Evolutionary conservation across 371 early-diverging fungal species (phyloP).

Genomic region (Lichtheimia hyalospora): DNA sequence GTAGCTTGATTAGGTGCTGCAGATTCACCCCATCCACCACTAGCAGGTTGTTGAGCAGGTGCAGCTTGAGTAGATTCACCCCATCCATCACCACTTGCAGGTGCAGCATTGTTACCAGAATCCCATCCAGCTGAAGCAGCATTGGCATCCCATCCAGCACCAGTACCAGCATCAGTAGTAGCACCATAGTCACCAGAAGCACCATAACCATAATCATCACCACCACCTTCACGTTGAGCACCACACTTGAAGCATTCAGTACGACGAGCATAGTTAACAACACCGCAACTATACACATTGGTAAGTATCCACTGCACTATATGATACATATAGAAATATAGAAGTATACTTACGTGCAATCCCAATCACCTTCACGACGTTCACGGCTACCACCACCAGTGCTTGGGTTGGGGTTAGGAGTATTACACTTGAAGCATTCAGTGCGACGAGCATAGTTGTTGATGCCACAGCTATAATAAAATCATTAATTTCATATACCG

Average conservation of each 20-base stretch:
- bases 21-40: constrained; percentile 18
- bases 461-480: constrained; percentile 26
- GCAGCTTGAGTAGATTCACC: constrained; percentile 30
- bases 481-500: constrained; percentile 5
- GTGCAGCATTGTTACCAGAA: constrained; percentile 13
- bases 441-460: constrained; percentile 30
- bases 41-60: constrained; percentile 8
- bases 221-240: constrained; percentile 52
- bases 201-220: constrained; percentile 39
- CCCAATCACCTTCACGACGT: constrained; percentile 63
- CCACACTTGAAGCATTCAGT: constrained; percentile 69
- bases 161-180: constrained; percentile 13
- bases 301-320: neutral
- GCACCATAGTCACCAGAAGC: constrained; percentile 16
- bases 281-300: constrained; percentile 34
- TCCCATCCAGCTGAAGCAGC: constrained; percentile 28
- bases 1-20: constrained; percentile 14
- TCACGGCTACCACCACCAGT: constrained; percentile 28
- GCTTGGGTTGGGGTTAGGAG: constrained; percentile 36
- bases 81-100: constrained; percentile 27
- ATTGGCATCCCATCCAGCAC: constrained; percentile 29
- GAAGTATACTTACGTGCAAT: constrained; percentile 34
- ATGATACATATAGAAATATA: neutral
- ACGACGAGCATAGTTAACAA: constrained; percentile 61
- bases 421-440: constrained; percentile 37